A percentile compares a stretch with the other conserved stretches of the same genome.
Evolutionary conservation across 169 alveolate species (phyloP).

Genomic region (Plasmodium relictum): DNA sequence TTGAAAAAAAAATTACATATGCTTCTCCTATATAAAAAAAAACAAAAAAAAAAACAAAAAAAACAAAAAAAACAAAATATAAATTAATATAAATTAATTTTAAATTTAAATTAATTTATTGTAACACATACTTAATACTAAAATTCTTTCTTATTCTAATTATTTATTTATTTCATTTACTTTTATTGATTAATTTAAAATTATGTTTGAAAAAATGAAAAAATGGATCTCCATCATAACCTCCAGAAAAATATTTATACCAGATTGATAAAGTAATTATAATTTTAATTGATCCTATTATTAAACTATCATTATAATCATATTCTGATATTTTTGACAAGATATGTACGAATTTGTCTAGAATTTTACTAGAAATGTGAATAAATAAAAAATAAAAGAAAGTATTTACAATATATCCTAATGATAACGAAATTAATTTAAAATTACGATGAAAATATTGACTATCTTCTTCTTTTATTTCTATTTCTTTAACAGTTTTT

Average conservation of each 20-base stretch:
- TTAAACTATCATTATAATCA: constrained; percentile 4
- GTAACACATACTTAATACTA: no score
- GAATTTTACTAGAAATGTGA: background rate
- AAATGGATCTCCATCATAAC: constrained; percentile 72
- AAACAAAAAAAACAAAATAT: background rate
- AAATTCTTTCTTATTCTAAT: background rate
- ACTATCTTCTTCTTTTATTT: background rate
- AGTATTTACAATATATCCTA: constrained; percentile 38
- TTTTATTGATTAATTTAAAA: constrained; percentile 18
- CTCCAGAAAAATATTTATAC: constrained; percentile 27
- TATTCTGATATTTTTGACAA: constrained; percentile 12
- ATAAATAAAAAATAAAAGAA: constrained; percentile 26
- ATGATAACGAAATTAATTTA: background rate
- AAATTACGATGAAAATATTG: background rate
- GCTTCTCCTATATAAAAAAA: constrained; percentile 19
- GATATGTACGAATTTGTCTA: background rate
- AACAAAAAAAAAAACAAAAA: background rate
- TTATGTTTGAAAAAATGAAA: constrained; percentile 26
- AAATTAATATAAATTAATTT: no score
- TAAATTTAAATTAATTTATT: no score
- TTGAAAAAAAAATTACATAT: background rate
- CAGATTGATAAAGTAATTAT: constrained; percentile 3
- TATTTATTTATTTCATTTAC: constrained; percentile 11
- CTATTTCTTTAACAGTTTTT: constrained; percentile 19
- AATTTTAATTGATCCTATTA: constrained; percentile 12